Base-by-base conservation (phyloP, 106 monocot species). In the Allium cepa region DNA sequence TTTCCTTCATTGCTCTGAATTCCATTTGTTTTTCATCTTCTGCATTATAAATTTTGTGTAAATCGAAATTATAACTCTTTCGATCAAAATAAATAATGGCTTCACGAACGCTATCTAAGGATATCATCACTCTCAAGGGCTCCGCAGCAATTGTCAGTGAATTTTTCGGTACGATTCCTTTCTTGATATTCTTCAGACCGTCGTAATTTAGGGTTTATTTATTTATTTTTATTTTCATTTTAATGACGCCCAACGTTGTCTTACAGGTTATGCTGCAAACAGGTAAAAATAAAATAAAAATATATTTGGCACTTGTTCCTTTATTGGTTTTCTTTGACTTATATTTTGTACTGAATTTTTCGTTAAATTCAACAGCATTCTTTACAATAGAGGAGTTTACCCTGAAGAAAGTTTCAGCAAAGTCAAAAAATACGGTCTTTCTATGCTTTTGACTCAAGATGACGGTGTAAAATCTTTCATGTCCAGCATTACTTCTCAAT, bases 61-160 rank as follows among this genome's bases (percentile, higher is more conserved):
- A 36, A 3, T 36, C 36, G 36, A 36, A 36, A 36, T 5, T 36
- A 36, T 4, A 4, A 36, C 36, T 36, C 36, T 36, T 36, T 36
- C 36, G 5, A 36, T 36, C 36, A 47, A 57, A 28, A 46, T 49
- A 36, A 52, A 12, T 14, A 51, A 91, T 92, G 97, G 97, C 84
- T 15, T 88, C 97, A 50, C 81, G 80, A 63, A 97, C 97, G 3
- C 69, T 56, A 49, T 80, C 92, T 22, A 97, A 90, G 77, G 92
- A 97, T 67, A 79, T 97, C 80, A 97, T 97, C 97, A 92, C 97
- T 26, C 86, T 97, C 53, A 81, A 82, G 48, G 97, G 97, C 27
- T 97, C 97, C 3, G 84, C 97, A 5, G 92, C 97, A 61, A 97
- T 97, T 66, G 92, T 97, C 78, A 83, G 88, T 84, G 97, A 97